phyloP scores from a whole-genome alignment of 768 basidiomycete genomes.

The Sarcomyxa edulis region DNA sequence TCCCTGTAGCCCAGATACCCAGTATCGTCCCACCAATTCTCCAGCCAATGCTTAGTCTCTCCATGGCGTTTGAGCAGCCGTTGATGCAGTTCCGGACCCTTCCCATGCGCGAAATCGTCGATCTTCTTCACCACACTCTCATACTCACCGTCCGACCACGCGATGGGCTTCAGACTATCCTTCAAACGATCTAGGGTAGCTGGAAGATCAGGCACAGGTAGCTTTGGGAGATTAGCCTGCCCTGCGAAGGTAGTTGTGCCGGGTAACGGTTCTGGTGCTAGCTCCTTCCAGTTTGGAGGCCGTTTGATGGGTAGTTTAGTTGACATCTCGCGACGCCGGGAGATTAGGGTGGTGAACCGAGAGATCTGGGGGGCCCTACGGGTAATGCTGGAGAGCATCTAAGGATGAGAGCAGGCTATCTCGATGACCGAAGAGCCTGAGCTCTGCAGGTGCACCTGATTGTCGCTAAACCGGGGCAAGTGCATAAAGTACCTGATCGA shows the following conservation, averaged over 20 bases:
- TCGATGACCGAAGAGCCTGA: too few species aligned
- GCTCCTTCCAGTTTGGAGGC: slow-evolving; percentile 65
- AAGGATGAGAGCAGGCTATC: too few species aligned
- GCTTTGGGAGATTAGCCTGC: slow-evolving; percentile 57
- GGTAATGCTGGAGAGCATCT: too few species aligned
- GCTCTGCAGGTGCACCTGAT: too few species aligned
- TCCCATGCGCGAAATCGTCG: slow-evolving; percentile 49
- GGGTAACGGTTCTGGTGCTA: slow-evolving; percentile 53
- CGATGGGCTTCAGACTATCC: slow-evolving; percentile 67
- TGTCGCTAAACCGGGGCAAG: too few species aligned
- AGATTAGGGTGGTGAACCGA: too few species aligned
- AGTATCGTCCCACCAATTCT: slow-evolving; percentile 90
- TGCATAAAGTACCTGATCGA: too few species aligned
- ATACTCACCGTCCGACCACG: slow-evolving; percentile 58
- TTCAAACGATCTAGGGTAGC: slow-evolving; percentile 67
- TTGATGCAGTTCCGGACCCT: slow-evolving; percentile 56
- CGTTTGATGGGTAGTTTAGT: slow-evolving; percentile 18
- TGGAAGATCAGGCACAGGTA: slow-evolving; percentile 71
- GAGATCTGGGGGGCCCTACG: too few species aligned
- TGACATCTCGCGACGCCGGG: too few species aligned
- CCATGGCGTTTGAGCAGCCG: slow-evolving; percentile 51
- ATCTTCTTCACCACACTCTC: slow-evolving; percentile 53
- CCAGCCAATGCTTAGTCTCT: slow-evolving; percentile 74
- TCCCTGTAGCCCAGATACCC: slow-evolving; percentile 85
- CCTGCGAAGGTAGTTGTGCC: slow-evolving; percentile 58